Evolutionary conservation across 257 asterid genomes (phyloP).

Genomic region (Nicotiana tomentosiformis): DNA sequence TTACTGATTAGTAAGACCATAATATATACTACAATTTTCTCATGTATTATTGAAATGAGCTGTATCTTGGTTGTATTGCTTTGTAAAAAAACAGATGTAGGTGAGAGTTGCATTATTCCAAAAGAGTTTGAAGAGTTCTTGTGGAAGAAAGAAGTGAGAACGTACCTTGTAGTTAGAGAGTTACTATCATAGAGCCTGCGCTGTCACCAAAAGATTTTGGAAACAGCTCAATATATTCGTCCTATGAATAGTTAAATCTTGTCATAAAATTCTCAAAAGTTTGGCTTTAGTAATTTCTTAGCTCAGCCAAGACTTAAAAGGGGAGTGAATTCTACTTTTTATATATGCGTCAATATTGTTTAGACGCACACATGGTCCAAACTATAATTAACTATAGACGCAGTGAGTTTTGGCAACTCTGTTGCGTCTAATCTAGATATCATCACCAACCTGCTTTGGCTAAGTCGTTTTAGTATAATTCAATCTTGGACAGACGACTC

Average conservation of each 20-base stretch:
- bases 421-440: no score
- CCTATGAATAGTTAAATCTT: not conserved
- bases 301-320: not conserved
- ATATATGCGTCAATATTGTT: no score
- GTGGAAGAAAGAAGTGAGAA: not conserved
- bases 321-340: no score
- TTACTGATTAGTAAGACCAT: not conserved
- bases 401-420: no score
- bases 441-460: no score
- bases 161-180: not conserved
- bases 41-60: constrained; percentile 7
- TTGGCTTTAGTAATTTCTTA: not conserved
- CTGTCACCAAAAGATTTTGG: not conserved
- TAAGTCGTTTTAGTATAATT: not conserved
- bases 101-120: not conserved
- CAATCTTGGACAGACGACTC: not conserved
- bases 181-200: not conserved
- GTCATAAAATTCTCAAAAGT: not conserved
- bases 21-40: not conserved
- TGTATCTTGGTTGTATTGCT: constrained; percentile 6
- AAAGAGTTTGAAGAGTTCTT: not conserved
- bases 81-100: not conserved
- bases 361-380: no score
- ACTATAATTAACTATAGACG: no score
- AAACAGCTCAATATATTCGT: not conserved